These are phyloP conservation scores for Noccaea bulbosa DNA, from an alignment of 345 rosid species.

Conservation along the genomic window DNA sequence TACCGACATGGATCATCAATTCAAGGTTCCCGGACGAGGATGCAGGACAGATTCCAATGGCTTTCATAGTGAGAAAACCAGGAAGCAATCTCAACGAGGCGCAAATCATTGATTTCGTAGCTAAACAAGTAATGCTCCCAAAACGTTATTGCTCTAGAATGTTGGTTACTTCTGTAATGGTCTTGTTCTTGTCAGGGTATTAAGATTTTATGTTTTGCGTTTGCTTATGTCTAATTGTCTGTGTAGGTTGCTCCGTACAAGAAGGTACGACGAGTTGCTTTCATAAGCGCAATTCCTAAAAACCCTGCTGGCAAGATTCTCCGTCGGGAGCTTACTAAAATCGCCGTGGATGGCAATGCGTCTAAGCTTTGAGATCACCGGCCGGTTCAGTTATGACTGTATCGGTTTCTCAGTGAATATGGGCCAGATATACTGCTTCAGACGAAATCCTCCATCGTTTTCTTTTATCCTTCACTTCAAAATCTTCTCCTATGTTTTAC, in stretches of 20 bases:
- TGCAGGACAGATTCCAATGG: constrained; percentile 96
- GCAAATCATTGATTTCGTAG: constrained; percentile 68
- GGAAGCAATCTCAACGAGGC: constrained; percentile 64
- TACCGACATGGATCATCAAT: constrained; percentile 15
- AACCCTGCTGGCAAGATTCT: constrained; percentile 79
- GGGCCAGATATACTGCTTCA: not conserved
- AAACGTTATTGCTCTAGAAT: not conserved
- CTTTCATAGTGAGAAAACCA: constrained; percentile 85
- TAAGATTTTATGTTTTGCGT: not conserved
- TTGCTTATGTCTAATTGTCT: constrained; percentile 22
- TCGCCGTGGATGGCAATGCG: constrained; percentile 46
- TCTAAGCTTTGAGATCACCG: constrained; percentile 47
- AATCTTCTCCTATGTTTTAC: not conserved
- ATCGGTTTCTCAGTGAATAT: constrained; percentile 1
- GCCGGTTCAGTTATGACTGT: constrained; percentile 5
- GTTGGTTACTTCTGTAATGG: not conserved
- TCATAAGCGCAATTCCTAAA: constrained; percentile 71
- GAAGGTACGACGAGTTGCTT: constrained; percentile 81
- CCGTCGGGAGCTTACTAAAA: constrained; percentile 65
- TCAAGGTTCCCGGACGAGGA: constrained; percentile 92
- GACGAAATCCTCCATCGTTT: not conserved
- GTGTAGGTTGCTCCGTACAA: constrained; percentile 89
- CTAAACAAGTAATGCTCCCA: constrained; percentile 61
- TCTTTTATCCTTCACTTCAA: not conserved
- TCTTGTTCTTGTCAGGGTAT: not conserved